phyloP scores from a whole-genome alignment of 2,329 filamentous ascomycete genomes.

The Berkeleyomyces rouxiae region DNA sequence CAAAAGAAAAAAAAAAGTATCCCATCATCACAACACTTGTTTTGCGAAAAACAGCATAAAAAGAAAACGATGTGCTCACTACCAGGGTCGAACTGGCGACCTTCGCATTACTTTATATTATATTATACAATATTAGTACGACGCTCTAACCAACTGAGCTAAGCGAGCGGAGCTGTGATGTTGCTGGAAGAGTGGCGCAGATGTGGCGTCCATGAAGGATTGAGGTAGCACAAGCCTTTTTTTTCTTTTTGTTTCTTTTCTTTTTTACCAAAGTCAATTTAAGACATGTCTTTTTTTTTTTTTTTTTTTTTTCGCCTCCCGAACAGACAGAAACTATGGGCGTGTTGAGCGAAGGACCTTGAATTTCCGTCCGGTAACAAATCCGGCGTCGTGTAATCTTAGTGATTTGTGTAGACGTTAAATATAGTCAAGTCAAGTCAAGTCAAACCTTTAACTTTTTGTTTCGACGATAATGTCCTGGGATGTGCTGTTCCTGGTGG shows the following conservation, averaged over 20 bases:
- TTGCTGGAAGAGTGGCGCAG: background rate
- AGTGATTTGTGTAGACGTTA: too few relatives aligned
- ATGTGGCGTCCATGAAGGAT: background rate
- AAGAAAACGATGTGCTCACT: background rate
- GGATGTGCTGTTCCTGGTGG: too few relatives aligned
- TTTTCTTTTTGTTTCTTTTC: background rate
- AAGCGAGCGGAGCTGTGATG: background rate
- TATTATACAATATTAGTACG: constrained; percentile 1
- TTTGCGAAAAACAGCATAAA: background rate
- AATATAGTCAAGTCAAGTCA: too few relatives aligned
- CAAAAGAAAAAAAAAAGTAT: background rate
- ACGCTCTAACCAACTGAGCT: constrained; percentile 6
- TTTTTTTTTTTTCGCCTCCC: too few relatives aligned
- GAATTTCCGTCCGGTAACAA: too few relatives aligned
- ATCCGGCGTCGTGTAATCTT: too few relatives aligned
- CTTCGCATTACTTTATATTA: constrained; percentile 5
- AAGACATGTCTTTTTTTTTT: background rate
- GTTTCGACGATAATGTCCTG: too few relatives aligned
- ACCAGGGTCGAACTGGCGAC: constrained; percentile 6
- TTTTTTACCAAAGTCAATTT: background rate
- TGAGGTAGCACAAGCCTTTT: background rate
- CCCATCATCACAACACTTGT: background rate
- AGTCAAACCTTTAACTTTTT: too few relatives aligned
- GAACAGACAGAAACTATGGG: too few relatives aligned
- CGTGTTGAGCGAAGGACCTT: too few relatives aligned